Evolutionary conservation across 2,329 filamentous ascomycete genomes (phyloP).

Genomic region (Atkinsonella hypoxylon): DNA sequence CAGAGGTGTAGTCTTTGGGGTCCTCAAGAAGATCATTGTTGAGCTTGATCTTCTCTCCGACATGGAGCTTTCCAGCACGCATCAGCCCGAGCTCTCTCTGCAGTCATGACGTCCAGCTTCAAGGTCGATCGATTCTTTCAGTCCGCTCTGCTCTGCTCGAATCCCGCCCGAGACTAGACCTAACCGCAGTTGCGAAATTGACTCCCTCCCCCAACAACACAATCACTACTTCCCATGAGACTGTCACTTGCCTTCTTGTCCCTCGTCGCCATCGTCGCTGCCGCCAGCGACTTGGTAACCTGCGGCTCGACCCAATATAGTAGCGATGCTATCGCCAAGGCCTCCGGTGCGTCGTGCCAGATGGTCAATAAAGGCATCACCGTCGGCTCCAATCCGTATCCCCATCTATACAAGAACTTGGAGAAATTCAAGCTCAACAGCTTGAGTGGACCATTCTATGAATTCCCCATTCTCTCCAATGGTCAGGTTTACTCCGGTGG

Average conservation of each 20-base stretch:
- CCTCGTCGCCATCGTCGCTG: constrained; percentile 8
- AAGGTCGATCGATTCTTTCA: background rate
- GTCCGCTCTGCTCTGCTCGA: too few relatives aligned
- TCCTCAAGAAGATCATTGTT: too few relatives aligned
- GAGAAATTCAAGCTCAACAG: constrained; percentile 48
- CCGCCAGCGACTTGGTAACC: constrained; percentile 20
- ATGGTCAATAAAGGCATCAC: constrained; percentile 30
- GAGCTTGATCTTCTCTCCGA: too few relatives aligned
- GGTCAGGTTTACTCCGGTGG: constrained; percentile 41
- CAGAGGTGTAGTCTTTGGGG: too few relatives aligned
- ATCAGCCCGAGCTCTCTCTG: background rate
- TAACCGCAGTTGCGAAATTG: background rate
- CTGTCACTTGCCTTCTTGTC: constrained; percentile 6
- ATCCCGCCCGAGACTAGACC: background rate
- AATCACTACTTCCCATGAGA: constrained; percentile 1
- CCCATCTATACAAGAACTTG: constrained; percentile 48
- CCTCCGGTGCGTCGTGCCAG: constrained; percentile 37
- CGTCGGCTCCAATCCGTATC: constrained; percentile 32
- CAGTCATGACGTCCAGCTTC: too few relatives aligned
- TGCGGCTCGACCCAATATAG: constrained; percentile 42
- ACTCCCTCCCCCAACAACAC: too few relatives aligned
- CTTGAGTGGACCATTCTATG: constrained; percentile 46
- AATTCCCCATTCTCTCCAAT: constrained; percentile 46
- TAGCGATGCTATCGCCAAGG: constrained; percentile 32
- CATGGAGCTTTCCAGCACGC: too few relatives aligned